Percentiles rank a stretch among this genome's conserved stretches.
phyloP scores from a whole-genome alignment of 352 stramenopile species.

The Globisporangium apiculatum region DNA sequence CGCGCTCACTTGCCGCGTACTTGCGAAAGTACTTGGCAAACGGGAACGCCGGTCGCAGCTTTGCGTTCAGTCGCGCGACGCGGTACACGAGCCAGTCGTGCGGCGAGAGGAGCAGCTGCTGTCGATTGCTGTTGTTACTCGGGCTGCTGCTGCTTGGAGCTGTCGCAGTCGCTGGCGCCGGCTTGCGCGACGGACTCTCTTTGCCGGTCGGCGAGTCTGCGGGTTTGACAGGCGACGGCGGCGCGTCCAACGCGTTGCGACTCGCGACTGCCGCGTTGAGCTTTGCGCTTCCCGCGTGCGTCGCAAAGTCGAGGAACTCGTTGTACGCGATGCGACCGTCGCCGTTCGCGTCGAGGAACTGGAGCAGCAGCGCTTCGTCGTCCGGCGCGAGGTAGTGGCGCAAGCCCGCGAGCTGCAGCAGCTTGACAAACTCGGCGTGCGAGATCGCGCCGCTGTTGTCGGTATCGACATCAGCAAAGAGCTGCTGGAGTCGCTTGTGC shows the following conservation, averaged over 20 bases:
- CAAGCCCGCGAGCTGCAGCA: conserved; percentile 55
- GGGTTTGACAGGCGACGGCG: conserved; percentile 5
- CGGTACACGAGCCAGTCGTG: conserved; percentile 21
- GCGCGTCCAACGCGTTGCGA: conserved; percentile 1
- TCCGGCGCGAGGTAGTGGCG: conserved; percentile 53
- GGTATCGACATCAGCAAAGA: conserved; percentile 53
- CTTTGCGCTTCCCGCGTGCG: conserved; percentile 26
- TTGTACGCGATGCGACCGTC: conserved; percentile 54
- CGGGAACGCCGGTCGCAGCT: conserved; percentile 39
- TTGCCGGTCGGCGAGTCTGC: conserved; percentile 5
- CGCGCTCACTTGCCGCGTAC: conserved; percentile 32
- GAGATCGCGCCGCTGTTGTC: conserved; percentile 52
- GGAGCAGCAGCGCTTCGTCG: conserved; percentile 53
- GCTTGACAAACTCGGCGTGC: conserved; percentile 52
- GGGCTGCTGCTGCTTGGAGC: conserved; percentile 7
- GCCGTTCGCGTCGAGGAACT: conserved; percentile 62
- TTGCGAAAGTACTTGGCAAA: conserved; percentile 79
- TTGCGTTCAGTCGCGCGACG: conserved; percentile 40
- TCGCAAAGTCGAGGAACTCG: conserved; percentile 65
- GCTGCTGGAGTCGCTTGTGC: conserved; percentile 26
- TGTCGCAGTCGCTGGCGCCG: not conserved
- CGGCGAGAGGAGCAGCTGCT: not conserved
- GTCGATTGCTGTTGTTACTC: not conserved
- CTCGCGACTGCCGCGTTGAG: conserved; percentile 16
- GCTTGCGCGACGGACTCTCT: conserved; percentile 7